Percentiles rank a stretch among this genome's conserved stretches.
phyloP scores from a whole-genome alignment of 306 rosid genomes.

The Cucurbita ficifolia region DNA sequence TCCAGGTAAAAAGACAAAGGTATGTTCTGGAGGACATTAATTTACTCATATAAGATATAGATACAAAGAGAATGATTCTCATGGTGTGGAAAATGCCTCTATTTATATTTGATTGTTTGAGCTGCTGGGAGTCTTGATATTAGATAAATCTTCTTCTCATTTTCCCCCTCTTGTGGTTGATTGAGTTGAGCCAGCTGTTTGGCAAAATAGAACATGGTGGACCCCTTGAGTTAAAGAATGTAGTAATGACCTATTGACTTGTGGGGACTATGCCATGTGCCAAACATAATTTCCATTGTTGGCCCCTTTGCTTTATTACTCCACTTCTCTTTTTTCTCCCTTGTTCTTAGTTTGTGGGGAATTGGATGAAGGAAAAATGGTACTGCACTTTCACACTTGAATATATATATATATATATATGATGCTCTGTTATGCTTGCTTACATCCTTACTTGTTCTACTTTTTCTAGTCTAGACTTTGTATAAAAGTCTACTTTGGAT shows the following conservation, averaged over 20 bases:
- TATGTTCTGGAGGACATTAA: background rate
- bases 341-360: background rate
- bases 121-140: background rate
- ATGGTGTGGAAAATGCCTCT: background rate
- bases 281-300: slow-evolving; percentile 9
- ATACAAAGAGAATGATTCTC: background rate
- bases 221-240: slow-evolving; percentile 3
- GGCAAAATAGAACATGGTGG: slow-evolving; percentile 38
- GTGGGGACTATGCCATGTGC: slow-evolving; percentile 39
- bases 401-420: background rate
- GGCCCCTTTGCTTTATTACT: slow-evolving; percentile 11
- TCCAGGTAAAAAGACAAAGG: background rate
- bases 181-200: slow-evolving; percentile 32
- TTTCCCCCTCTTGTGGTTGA: background rate
- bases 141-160: slow-evolving; percentile 5
- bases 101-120: slow-evolving; percentile 19
- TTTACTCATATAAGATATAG: background rate
- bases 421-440: background rate
- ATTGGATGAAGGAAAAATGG: background rate
- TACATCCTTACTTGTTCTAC: background rate
- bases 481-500: background rate
- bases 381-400: background rate
- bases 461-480: background rate
- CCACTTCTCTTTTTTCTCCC: background rate
- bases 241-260: slow-evolving; percentile 13